Evolutionary conservation across 1,284 basidiomycete species (phyloP), one percentile per base, ranked within the genome.

Genomic region (Xerocomus nothofagi): DNA sequence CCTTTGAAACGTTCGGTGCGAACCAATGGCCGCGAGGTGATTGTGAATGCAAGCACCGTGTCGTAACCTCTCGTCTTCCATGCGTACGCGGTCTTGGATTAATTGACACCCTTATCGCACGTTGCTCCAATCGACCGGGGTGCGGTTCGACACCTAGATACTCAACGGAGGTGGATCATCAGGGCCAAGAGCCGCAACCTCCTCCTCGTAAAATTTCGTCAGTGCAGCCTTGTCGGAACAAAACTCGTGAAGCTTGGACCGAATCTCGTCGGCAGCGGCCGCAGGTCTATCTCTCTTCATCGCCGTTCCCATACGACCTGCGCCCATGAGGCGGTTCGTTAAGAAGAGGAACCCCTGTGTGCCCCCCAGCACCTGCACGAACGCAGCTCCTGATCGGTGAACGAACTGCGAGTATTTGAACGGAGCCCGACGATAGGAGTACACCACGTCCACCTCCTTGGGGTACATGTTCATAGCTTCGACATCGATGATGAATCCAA

Each of bases 351-450:
- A 94, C 0, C 93, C 93, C 47, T 84, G 75, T 12, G 76, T 67
- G 1, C 83, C 87, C 2, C 88, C 90, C n/a, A 92, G 61, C 45
- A 93, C 86, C 64, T 95, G 91, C 14, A 93, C 83, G 58, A 96
- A 90, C 4, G 90, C 91, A 12, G 90, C 80, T 1, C 94, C 94
- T 2, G 88, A 83, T 37, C 86, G 82, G 63, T 96, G 93, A 23
- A 94, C 88, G 67, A 91, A 96, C 64, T 96, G 93, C 8, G 91
- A 89, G 67, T 92, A 81, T 51, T 79, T 80, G 71, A 86, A 94
- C 1, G 84, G 78, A 27, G 79, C 74, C 12, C 86, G 82, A 15
- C 93, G 84, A 66, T 97, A 97, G 6, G 88, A 90, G 69, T 97
- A 97, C 36, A 86, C 76, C n/a, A 93, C 88, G 55, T 93, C 88